phyloP scores from a whole-genome alignment of 306 rosid genomes.

The Cicer yamashitae region DNA sequence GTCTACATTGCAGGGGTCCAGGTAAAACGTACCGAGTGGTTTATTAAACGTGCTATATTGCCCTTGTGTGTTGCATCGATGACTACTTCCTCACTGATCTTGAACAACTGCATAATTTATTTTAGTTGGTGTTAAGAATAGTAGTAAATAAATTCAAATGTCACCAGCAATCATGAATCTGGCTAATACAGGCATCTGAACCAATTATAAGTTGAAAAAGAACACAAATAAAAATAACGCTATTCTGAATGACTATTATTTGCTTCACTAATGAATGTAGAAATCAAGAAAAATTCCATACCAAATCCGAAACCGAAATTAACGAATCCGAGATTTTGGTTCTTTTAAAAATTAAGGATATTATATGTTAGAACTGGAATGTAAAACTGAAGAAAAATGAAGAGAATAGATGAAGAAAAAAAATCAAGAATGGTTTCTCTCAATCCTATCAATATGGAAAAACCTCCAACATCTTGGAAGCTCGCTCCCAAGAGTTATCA shows the following conservation, averaged over 20 bases:
- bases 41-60: slow-evolving; percentile 90
- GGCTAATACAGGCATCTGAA: slow-evolving; percentile 34
- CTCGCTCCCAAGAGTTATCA: no score
- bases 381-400: no score
- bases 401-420: no score
- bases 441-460: no score
- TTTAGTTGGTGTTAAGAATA: slow-evolving; percentile 37
- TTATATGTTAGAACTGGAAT: no score
- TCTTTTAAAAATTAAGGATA: no score
- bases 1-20: slow-evolving; percentile 5
- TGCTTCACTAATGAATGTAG: background rate
- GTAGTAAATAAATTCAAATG: slow-evolving; percentile 31
- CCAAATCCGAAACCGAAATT: no score
- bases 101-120: slow-evolving; percentile 83
- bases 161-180: slow-evolving; percentile 29
- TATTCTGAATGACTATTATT: slow-evolving; percentile 9
- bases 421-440: no score
- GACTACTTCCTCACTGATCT: slow-evolving; percentile 93
- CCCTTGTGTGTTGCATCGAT: slow-evolving; percentile 86
- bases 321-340: no score
- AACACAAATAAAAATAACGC: slow-evolving; percentile 6
- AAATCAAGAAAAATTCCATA: no score
- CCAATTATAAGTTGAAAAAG: background rate
- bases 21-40: slow-evolving; percentile 82
- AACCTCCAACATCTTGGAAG: no score